These are phyloP conservation scores for Penicillium sp. DNA, from an alignment of 2,329 filamentous ascomycete species.

Conservation along the genomic window DNA sequence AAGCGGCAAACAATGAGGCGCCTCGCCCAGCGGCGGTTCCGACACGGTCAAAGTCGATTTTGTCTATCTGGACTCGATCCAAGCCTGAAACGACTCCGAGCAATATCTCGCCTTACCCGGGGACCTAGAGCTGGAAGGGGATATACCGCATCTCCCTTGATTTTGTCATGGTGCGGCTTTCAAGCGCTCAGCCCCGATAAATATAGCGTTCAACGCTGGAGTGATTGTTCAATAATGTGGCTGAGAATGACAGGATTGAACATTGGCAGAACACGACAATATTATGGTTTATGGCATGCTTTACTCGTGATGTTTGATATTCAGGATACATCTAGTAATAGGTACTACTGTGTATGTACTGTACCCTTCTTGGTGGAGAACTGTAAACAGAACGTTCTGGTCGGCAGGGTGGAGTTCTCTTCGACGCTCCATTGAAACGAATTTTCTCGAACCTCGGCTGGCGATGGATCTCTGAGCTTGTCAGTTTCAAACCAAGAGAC, in stretches of 20 bases:
- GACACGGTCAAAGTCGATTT: slow-evolving; percentile 34
- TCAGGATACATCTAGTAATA: neutral
- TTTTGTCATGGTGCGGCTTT: neutral
- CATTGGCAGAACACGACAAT: neutral
- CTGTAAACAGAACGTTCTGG: neutral
- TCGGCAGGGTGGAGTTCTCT: neutral
- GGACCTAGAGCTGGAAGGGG: slow-evolving; percentile 29
- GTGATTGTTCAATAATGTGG: no score
- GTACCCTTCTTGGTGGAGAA: neutral
- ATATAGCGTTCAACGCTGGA: no score
- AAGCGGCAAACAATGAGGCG: slow-evolving; percentile 11
- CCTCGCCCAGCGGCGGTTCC: slow-evolving; percentile 22
- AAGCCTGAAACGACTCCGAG: slow-evolving; percentile 23
- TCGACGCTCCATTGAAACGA: neutral
- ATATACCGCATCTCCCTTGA: neutral
- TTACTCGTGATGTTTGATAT: neutral
- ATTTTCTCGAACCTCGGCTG: slow-evolving; percentile 1
- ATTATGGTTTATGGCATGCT: neutral
- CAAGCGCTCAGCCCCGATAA: neutral
- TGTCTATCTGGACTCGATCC: slow-evolving; percentile 33
- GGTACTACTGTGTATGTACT: no score
- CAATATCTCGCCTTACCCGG: slow-evolving; percentile 39
- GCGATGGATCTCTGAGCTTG: neutral
- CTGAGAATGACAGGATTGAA: no score
- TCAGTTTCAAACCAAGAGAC: neutral